phyloP scores from a whole-genome alignment of 148 eudicot genomes.

The Silene uniflora region DNA sequence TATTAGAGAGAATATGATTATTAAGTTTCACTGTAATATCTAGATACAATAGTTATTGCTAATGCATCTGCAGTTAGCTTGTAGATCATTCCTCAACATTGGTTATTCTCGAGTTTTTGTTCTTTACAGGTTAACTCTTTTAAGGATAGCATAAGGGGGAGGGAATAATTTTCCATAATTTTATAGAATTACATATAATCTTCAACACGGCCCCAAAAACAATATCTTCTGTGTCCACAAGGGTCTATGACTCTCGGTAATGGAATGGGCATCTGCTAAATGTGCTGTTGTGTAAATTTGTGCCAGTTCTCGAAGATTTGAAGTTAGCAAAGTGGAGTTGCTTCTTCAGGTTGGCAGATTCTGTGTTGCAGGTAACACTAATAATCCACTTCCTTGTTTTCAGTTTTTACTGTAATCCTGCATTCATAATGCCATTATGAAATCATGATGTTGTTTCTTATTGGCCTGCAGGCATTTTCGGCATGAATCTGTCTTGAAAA shows the following conservation, averaged over 20 bases:
- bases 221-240: no score
- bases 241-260: neutral
- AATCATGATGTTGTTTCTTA: conserved; percentile 7
- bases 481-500: conserved; percentile 99
- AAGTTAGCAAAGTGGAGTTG: conserved; percentile 95
- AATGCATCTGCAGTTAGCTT: no score
- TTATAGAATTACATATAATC: no score
- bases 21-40: no score
- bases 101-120: no score
- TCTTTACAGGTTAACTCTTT: no score
- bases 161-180: no score
- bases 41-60: no score
- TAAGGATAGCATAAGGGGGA: no score
- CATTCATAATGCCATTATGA: neutral
- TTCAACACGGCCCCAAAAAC: no score
- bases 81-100: no score
- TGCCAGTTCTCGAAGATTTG: conserved; percentile 87
- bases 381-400: neutral
- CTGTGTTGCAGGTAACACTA: conserved; percentile 75
- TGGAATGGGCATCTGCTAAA: neutral
- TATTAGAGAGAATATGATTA: no score
- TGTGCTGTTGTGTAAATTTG: neutral
- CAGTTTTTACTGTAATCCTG: neutral
- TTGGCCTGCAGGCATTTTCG: conserved; percentile 73
- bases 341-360: conserved; percentile 98